A percentile compares a stretch with the other conserved stretches of the same genome.
These are phyloP conservation scores for Marchantia polymorpha DNA, from an alignment of 225 moss, liverwort and hornwort species.

Conservation along the genomic window DNA sequence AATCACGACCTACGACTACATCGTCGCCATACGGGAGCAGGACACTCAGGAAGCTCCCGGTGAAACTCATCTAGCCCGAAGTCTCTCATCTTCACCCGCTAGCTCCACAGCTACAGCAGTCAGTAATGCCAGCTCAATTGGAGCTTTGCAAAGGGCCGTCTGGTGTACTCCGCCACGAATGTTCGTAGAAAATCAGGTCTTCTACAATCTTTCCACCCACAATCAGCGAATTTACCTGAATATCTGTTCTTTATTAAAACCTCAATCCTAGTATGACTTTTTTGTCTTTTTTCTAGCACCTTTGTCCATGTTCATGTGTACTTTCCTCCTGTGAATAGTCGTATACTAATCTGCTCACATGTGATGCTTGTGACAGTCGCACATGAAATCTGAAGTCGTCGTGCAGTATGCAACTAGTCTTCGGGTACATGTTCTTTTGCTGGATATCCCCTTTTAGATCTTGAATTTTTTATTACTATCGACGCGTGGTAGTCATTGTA, in stretches of 20 bases:
- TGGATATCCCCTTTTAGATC: no score
- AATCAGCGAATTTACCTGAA: background rate
- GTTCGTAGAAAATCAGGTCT: slow-evolving; percentile 87
- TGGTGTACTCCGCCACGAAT: slow-evolving; percentile 90
- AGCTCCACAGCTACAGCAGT: slow-evolving; percentile 71
- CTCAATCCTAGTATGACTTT: no score
- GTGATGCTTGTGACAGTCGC: slow-evolving; percentile 22
- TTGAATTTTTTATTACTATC: no score
- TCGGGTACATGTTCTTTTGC: slow-evolving; percentile 18
- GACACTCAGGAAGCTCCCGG: slow-evolving; percentile 56
- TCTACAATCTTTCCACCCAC: background rate
- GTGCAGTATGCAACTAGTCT: slow-evolving; percentile 37
- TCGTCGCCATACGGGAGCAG: slow-evolving; percentile 82
- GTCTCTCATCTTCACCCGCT: slow-evolving; percentile 64
- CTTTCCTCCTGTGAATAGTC: background rate
- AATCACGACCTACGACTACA: slow-evolving; percentile 92
- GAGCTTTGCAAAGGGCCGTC: slow-evolving; percentile 55
- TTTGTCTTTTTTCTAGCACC: no score
- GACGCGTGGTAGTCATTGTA: no score
- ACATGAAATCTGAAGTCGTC: slow-evolving; percentile 41
- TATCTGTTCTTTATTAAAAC: no score
- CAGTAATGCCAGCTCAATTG: slow-evolving; percentile 69
- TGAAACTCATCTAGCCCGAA: slow-evolving; percentile 40
- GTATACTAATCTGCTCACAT: background rate
- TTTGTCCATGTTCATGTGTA: background rate